Evolutionary conservation across 306 rosid genomes (phyloP), one percentile per base, ranked within the genome.

Genomic region (Fragaria vesca): DNA sequence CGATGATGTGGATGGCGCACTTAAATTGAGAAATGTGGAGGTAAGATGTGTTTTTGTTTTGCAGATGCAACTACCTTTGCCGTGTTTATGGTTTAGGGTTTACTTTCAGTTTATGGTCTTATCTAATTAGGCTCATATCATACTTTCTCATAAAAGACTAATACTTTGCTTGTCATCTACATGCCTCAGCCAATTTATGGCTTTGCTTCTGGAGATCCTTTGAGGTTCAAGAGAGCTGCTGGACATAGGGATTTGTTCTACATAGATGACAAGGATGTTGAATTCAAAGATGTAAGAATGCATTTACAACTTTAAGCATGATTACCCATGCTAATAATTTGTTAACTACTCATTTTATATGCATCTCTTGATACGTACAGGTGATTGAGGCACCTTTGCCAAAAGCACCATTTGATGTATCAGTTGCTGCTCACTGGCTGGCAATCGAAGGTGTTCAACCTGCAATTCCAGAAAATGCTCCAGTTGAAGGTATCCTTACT

Each of bases 361-460:
- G 20, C 76, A 18, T 78, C 77, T 63, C 83, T 13, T 69, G 32
- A 78, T 74, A 72, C 74, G 38, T 86, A 67, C 72, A 92, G 97
- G 87, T 94, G 30, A 76, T 89, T 69, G 98, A 90, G 61, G 86
- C 95, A 69, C 87, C 93, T 62, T 72, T 92, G 77, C 91, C 97
- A 18, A 90, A 91, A 83, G 85, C 91, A 74, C 90, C 89, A n/a
- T 86, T 88, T 83, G 97, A 87, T 84, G 86, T 95, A 47, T 88
- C 97, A n/a, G 48, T 94, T 82, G 72, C 71, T 72, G 26, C 83
- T 85, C 97, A 91, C 68, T 92, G 97, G 98, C 86, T 94, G 80
- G 93, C 97, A 85, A 90, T 94, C 80, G 98, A 92, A 92, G 98
- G 98, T 3, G 92, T 94, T 75, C 97, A 87, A 76, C 97, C 97